Percentiles rank a stretch among this genome's conserved stretches.
Evolutionary conservation across 1,284 basidiomycete genomes (phyloP).

Genomic region (Rhizoctonia solani): DNA sequence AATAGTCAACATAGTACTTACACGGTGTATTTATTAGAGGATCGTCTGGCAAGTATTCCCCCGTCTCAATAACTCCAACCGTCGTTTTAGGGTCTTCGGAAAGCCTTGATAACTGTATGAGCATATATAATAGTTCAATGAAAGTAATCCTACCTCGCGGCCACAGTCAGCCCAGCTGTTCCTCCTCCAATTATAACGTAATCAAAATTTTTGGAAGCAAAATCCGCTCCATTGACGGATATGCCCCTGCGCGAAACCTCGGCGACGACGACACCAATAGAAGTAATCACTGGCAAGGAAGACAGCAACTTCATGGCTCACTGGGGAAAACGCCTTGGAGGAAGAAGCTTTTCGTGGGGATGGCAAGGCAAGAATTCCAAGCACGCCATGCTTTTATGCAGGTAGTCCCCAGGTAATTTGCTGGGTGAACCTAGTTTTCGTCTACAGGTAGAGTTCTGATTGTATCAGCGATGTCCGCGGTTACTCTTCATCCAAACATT

Average conservation of each 20-base stretch:
- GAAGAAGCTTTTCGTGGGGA: too few relatives aligned
- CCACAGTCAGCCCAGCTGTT: slow-evolving; percentile 27
- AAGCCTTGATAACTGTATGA: neutral
- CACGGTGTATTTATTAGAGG: slow-evolving; percentile 22
- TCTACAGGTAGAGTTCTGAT: too few relatives aligned
- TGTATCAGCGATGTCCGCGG: too few relatives aligned
- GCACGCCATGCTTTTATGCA: too few relatives aligned
- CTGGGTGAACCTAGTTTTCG: too few relatives aligned
- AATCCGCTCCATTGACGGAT: neutral
- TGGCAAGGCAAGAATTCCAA: too few relatives aligned
- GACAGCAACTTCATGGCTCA: too few relatives aligned
- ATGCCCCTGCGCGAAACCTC: neutral
- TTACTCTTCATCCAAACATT: too few relatives aligned
- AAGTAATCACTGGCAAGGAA: too few relatives aligned
- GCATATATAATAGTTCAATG: neutral
- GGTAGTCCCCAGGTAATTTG: too few relatives aligned
- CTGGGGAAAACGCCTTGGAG: too few relatives aligned
- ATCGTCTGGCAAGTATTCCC: slow-evolving; percentile 5
- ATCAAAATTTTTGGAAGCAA: slow-evolving; percentile 6
- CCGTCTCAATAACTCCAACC: slow-evolving; percentile 17
- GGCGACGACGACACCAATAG: neutral
- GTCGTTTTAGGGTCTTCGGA: slow-evolving; percentile 16
- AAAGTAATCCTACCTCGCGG: neutral
- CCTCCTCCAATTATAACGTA: slow-evolving; percentile 28
- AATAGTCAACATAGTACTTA: neutral